Conservation (phyloP, 345 rosid genomes). For the Pseudoturritis turrita region DNA sequence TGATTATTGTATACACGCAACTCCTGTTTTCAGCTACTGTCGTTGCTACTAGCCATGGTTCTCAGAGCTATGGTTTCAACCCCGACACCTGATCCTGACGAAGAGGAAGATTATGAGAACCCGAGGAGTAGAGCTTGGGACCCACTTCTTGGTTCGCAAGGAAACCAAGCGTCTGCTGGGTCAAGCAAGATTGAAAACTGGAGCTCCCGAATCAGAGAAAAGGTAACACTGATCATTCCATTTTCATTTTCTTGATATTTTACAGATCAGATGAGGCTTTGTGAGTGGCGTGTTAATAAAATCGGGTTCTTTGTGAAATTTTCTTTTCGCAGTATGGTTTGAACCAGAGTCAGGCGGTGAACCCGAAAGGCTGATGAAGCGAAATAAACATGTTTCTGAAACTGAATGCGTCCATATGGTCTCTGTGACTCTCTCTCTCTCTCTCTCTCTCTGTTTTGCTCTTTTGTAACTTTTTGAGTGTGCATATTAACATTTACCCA, state of each 20-base stretch:
- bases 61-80: conserved; percentile 70
- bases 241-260: neutral
- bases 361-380: conserved; percentile 27
- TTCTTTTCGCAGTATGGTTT: conserved; percentile 22
- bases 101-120: conserved; percentile 64
- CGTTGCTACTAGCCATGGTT: conserved; percentile 64
- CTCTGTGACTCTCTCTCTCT: neutral
- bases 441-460: neutral
- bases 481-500: neutral
- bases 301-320: neutral
- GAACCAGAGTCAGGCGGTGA: conserved; percentile 21
- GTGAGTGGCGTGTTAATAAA: neutral
- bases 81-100: conserved; percentile 41
- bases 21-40: conserved; percentile 45
- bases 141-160: conserved; percentile 66
- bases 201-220: conserved; percentile 78
- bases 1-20: neutral
- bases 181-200: conserved; percentile 45
- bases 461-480: conserved; percentile 10
- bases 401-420: conserved; percentile 11
- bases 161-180: conserved; percentile 55
- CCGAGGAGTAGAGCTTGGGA: conserved; percentile 55
- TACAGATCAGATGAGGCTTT: neutral
- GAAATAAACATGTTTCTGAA: conserved; percentile 1
- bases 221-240: conserved; percentile 38